Evolutionary conservation across 1,284 basidiomycete species (phyloP).

Genomic region (Tausonia pullulans): DNA sequence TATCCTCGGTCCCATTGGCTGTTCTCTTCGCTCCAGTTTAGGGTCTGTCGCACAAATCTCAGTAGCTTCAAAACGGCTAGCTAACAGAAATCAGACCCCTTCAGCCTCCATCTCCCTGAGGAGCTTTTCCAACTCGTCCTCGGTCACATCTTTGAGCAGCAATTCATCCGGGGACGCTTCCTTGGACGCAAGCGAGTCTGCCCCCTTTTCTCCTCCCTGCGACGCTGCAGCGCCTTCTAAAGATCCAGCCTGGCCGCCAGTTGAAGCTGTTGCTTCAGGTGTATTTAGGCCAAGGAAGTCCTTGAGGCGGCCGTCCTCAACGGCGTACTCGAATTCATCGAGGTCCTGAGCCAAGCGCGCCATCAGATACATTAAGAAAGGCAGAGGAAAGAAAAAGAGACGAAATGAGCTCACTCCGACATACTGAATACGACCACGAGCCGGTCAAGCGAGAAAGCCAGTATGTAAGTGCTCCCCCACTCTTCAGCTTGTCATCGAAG

Average conservation of each 20-base stretch:
- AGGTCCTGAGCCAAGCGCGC: neutral
- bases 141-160: neutral
- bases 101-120: slow-evolving; percentile 10
- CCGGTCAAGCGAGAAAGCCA: neutral
- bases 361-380: neutral
- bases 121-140: slow-evolving; percentile 14
- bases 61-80: too few relatives aligned
- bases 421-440: neutral
- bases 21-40: too few relatives aligned
- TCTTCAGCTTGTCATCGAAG: neutral
- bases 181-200: neutral
- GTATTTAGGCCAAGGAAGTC: slow-evolving; percentile 5
- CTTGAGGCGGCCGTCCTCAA: slow-evolving; percentile 11
- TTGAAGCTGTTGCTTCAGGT: neutral
- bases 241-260: neutral
- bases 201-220: neutral
- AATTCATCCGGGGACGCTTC: neutral
- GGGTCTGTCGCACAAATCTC: too few relatives aligned
- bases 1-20: too few relatives aligned
- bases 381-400: neutral
- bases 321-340: slow-evolving; percentile 17
- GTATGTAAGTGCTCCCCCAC: neutral
- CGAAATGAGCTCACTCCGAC: neutral
- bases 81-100: too few relatives aligned
- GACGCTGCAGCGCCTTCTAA: neutral